Evolutionary conservation across 73 alveolate species (phyloP), one percentile per base, ranked within the genome.

Genomic region (Breviolum minutum): DNA sequence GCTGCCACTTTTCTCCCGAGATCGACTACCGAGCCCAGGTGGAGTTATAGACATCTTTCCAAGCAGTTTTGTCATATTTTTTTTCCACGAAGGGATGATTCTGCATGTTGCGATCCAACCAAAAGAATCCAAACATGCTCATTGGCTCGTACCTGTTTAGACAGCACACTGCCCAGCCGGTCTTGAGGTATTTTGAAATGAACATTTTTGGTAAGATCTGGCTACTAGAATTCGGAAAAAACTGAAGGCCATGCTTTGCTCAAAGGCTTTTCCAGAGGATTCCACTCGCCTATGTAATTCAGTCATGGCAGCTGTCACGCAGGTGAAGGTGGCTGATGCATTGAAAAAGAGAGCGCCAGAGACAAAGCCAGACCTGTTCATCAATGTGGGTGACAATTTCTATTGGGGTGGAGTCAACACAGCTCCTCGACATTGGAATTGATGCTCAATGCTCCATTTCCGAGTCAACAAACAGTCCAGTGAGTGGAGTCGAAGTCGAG

Each of bases 381-480:
- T 88, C 95, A 88, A 88, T 85, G 95, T 88, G 20, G 95, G 95
- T n/a, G 95, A 88, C 95, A 88, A 88, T 85, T 88, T 88, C 95
- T 88, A 88, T 63, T 88, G 95, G 95, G 95, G 95, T 63, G 95
- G 95, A 66, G 95, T 69, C 69, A 83, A 83, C 92, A 83, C 92
- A 60, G 92, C 7, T 8, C 10, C 92, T 54, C 70, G 12, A 10
- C 64, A n/a, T 61, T 19, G 26, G 26, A 8, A 10, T 22, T 40
- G 54, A 22, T n/a, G n/a, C n/a, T n/a, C 48, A 20, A 71, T 7
- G 80, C 29, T 71, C 81, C 40, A 16, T 0, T 40, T 40, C 54
- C 54, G 54, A 40, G 54, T 40, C 54, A 40, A 40, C 54, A 40
- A 40, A 40, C 54, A 40, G 54, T 40, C 54, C 0, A 40, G 54